Conservation (phyloP, 257 asterid genomes). For the Agastache rugosa region DNA sequence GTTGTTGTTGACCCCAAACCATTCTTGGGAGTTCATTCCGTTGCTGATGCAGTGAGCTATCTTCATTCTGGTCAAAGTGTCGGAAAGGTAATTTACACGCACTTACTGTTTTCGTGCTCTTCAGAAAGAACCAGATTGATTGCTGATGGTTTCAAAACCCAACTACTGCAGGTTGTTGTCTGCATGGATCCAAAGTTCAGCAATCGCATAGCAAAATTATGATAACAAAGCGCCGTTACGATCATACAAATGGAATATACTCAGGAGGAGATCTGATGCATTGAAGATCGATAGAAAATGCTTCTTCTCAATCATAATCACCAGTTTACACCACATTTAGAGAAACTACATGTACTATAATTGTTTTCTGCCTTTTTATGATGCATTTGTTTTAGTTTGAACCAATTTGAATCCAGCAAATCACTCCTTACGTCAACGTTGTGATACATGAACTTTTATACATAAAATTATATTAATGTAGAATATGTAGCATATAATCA, state of each 20-base stretch:
- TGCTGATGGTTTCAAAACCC: not conserved
- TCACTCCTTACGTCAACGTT: not conserved
- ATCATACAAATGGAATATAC: not conserved
- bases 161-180: slow-evolving; percentile 71
- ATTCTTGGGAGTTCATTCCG: slow-evolving; percentile 75
- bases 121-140: not conserved
- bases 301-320: too few species aligned
- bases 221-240: slow-evolving; percentile 19
- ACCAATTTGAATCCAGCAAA: too few species aligned
- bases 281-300: not conserved
- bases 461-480: not conserved
- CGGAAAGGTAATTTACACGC: slow-evolving; percentile 75
- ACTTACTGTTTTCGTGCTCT: not conserved
- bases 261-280: not conserved
- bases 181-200: slow-evolving; percentile 76
- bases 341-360: too few species aligned
- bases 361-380: too few species aligned
- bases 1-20: slow-evolving; percentile 74
- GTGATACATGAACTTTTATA: not conserved
- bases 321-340: too few species aligned
- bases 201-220: slow-evolving; percentile 59
- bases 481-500: not conserved
- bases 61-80: slow-evolving; percentile 93
- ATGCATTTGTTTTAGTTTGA: too few species aligned
- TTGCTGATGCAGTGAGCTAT: slow-evolving; percentile 89